Conservation (phyloP, 1,284 basidiomycete species). For the Rhodotorula sp. region DNA sequence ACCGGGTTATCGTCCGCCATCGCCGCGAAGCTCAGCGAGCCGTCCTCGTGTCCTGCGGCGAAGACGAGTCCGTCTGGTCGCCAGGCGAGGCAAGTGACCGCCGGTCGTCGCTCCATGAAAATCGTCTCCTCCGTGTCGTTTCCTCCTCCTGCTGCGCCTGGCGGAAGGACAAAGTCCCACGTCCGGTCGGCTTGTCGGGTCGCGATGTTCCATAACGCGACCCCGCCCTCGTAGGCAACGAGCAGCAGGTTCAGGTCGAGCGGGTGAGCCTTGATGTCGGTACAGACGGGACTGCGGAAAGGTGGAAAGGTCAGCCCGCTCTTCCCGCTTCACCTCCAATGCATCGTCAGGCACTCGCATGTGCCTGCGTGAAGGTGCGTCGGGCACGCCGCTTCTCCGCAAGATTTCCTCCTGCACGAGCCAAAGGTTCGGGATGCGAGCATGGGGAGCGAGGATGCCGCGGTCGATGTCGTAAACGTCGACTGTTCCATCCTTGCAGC, state of each 20-base stretch:
- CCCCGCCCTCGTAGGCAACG: conserved; percentile 76
- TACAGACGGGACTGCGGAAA: conserved; percentile 53
- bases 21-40: conserved; percentile 82
- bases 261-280: conserved; percentile 71
- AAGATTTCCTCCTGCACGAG: conserved; percentile 68
- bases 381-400: conserved; percentile 59
- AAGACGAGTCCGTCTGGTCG: conserved; percentile 55
- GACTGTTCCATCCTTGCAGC: conserved; percentile 51
- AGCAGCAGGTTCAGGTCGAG: conserved; percentile 75
- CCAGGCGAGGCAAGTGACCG: conserved; percentile 72
- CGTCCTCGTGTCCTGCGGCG: conserved; percentile 75
- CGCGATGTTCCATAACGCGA: conserved; percentile 70
- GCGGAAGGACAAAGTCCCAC: conserved; percentile 53
- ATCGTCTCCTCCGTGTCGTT: conserved; percentile 60
- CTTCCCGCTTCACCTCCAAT: neutral
- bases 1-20: conserved; percentile 77
- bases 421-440: conserved; percentile 49
- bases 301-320: conserved; percentile 4
- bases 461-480: conserved; percentile 51
- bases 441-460: conserved; percentile 44
- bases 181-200: conserved; percentile 49
- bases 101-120: conserved; percentile 66
- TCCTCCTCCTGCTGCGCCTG: conserved; percentile 75
- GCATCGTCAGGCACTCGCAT: conserved; percentile 39
- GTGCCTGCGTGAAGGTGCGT: conserved; percentile 51